Evolutionary conservation across 805 yeast genomes (phyloP).

Genomic region (Yamadazyma tumulicola): DNA sequence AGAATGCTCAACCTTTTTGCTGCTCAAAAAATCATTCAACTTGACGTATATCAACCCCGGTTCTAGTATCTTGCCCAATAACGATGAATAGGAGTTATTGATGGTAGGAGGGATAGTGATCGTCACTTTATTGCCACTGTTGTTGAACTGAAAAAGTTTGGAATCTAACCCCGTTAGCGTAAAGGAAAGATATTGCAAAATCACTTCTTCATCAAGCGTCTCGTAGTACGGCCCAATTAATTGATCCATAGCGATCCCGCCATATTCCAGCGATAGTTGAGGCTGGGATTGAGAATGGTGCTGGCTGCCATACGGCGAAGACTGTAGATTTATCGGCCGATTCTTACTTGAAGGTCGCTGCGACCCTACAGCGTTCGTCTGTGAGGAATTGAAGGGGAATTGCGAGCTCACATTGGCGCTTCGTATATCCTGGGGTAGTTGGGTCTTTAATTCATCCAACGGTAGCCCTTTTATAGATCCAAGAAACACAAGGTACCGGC

Average conservation of each 20-base stretch:
- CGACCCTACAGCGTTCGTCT: background rate
- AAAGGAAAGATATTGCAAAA: slow-evolving; percentile 48
- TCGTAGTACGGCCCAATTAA: slow-evolving; percentile 28
- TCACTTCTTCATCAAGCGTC: slow-evolving; percentile 25
- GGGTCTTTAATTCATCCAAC: slow-evolving; percentile 2
- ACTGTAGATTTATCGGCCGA: slow-evolving; percentile 6
- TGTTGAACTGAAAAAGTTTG: slow-evolving; percentile 45
- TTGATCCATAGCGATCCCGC: slow-evolving; percentile 6
- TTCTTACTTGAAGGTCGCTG: background rate
- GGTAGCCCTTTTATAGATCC: slow-evolving; percentile 15
- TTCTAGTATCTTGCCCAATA: slow-evolving; percentile 59
- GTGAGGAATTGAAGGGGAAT: slow-evolving; percentile 1
- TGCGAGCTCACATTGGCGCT: background rate
- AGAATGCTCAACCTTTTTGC: slow-evolving; percentile 30
- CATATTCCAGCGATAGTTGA: slow-evolving; percentile 1
- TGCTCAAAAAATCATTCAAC: slow-evolving; percentile 29
- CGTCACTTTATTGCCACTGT: slow-evolving; percentile 18
- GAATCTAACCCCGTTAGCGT: slow-evolving; percentile 64
- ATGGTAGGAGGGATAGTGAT: slow-evolving; percentile 49
- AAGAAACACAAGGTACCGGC: slow-evolving; percentile 33
- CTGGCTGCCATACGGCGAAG: slow-evolving; percentile 11
- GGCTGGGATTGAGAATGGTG: slow-evolving; percentile 1
- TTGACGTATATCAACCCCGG: slow-evolving; percentile 64
- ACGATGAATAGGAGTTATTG: slow-evolving; percentile 53
- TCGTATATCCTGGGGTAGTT: background rate